Evolutionary conservation across 1,139 yeast genomes (phyloP), one percentile per base, ranked within the genome.

Genomic region (Debaryomyces coudertii): DNA sequence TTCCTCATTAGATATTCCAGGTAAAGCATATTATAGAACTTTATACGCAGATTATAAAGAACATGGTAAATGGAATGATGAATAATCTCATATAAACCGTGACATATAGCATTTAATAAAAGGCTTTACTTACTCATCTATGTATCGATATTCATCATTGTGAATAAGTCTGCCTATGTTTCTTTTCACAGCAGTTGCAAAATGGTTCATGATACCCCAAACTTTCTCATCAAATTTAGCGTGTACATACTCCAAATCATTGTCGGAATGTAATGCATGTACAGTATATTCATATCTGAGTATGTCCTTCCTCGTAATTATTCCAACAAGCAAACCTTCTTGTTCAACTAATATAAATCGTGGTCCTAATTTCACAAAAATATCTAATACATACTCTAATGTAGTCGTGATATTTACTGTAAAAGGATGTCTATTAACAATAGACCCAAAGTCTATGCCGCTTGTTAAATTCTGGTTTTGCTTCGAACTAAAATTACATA

Each of bases 351-450:
- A 71, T 1, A 93, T 76, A 33, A 83, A 77, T 33, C 90, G 72
- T 4, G 97, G 96, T 0, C 98, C 97, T 33, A 90, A 62, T 53
- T 87, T 85, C 48, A 82, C 79, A 63, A 93, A 93, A 15, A 89
- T 69, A 40, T 86, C 87, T 48, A 85, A 69, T 2, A 85, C 79
- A 34, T 79, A 76, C 52, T 86, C 88, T 31, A 90, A 68, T 0
- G 87, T 76, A 0, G 85, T 73, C 28, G 68, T 62, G 1, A 80
- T 65, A 43, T 77, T 71, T 0, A 89, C 82, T 0, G 82, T 76
- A 15, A 90, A 63, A 2, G 96, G 95, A 11, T 90, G 80, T 18
- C 64, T 58, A 54, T 85, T 82, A 24, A 87, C 78, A 24, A 68
- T 64, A 2, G 64, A 64, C 9, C 69, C 69, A 51, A 82, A 76